Evolutionary conservation across 2,329 filamentous ascomycete genomes (phyloP).

Genomic region (Diplodia corticola): DNA sequence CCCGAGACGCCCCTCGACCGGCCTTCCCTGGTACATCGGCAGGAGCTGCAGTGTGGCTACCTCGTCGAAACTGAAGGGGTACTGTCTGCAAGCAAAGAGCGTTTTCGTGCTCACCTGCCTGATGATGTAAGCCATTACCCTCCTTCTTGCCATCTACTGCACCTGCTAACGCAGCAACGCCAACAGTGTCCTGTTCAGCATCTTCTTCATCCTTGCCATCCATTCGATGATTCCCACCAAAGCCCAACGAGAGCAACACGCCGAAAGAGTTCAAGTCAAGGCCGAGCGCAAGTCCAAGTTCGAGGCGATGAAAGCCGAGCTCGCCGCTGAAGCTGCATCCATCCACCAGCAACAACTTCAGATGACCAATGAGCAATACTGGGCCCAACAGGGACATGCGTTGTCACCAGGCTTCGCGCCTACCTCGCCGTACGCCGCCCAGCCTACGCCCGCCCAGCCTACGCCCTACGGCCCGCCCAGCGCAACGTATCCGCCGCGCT

Average conservation of each 20-base stretch:
- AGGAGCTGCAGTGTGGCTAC: conserved; percentile 66
- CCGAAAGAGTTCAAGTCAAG: conserved; percentile 25
- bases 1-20: conserved; percentile 58
- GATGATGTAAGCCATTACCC: conserved; percentile 61
- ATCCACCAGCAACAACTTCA: conserved; percentile 4
- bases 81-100: conserved; percentile 68
- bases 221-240: conserved; percentile 54
- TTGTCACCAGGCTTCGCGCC: conserved; percentile 1
- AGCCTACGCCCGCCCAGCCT: not conserved
- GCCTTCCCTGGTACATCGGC: conserved; percentile 73
- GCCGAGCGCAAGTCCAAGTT: conserved; percentile 33
- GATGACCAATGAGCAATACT: conserved; percentile 19
- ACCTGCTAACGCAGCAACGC: not conserved
- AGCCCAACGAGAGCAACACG: conserved; percentile 31
- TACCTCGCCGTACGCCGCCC: conserved; percentile 1
- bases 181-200: conserved; percentile 59
- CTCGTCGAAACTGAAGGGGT: conserved; percentile 54
- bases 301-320: conserved; percentile 38
- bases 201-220: conserved; percentile 60
- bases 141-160: conserved; percentile 5
- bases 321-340: conserved; percentile 26
- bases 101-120: conserved; percentile 64
- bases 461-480: conserved; percentile 7
- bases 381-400: conserved; percentile 16
- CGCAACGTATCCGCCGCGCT: conserved; percentile 22